These are phyloP conservation scores for Scedosporium minutisporum DNA, from an alignment of 2,329 filamentous ascomycete genomes.

Conservation along the genomic window DNA sequence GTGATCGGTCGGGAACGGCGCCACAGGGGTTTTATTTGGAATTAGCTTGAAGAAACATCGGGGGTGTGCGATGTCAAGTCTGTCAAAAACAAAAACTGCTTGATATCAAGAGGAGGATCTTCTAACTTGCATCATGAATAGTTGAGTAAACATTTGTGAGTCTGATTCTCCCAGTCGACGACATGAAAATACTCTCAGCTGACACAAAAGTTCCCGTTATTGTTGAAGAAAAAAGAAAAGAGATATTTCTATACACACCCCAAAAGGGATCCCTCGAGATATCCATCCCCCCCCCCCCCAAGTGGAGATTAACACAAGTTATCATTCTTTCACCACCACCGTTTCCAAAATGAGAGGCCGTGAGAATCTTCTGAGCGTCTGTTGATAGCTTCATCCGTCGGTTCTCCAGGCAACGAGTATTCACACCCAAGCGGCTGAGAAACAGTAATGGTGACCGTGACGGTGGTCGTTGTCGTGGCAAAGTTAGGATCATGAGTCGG, in stretches of 20 bases:
- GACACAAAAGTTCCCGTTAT: background rate
- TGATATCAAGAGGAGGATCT: too few relatives aligned
- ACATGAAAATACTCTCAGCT: background rate
- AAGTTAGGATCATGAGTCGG: background rate
- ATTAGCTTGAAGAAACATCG: too few relatives aligned
- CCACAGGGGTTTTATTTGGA: too few relatives aligned
- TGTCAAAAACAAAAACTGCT: too few relatives aligned
- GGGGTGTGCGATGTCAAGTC: too few relatives aligned
- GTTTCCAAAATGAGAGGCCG: background rate
- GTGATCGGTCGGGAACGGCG: background rate
- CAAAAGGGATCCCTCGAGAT: background rate
- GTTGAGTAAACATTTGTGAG: too few relatives aligned
- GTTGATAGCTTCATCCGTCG: background rate
- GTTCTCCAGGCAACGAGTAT: background rate
- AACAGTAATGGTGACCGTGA: background rate
- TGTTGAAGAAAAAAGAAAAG: too few relatives aligned
- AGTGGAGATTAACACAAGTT: background rate
- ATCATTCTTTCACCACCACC: background rate
- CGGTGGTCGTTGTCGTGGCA: background rate
- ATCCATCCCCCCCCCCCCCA: background rate
- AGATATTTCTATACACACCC: too few relatives aligned
- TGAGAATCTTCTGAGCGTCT: too few relatives aligned
- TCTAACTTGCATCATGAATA: too few relatives aligned
- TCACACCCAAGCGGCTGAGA: background rate
- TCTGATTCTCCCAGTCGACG: too few relatives aligned